Conservation (phyloP, 768 basidiomycete species). For the Coprinellus micaceus region DNA sequence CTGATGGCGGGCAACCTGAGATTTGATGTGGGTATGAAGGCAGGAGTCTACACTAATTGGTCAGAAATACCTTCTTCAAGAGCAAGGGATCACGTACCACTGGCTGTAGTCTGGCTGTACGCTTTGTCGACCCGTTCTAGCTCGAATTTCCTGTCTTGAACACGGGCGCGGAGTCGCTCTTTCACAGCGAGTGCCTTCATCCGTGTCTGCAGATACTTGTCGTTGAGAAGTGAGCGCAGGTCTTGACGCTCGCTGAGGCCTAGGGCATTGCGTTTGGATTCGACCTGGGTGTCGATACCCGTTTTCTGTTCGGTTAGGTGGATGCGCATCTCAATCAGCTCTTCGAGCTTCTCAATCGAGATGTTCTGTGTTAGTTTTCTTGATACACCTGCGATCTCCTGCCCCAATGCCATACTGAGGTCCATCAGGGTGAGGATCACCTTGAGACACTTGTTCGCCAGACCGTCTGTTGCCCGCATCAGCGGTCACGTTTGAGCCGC, state of each 20-base stretch:
- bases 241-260: background rate
- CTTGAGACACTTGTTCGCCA: background rate
- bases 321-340: background rate
- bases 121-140: background rate
- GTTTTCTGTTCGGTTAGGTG: background rate
- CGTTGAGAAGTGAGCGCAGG: background rate
- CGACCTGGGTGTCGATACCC: background rate
- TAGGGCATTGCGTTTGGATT: background rate
- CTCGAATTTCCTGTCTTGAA: background rate
- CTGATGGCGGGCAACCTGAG: background rate
- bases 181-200: background rate
- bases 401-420: background rate
- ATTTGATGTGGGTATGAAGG: background rate
- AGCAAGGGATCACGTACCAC: background rate
- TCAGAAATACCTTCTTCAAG: background rate
- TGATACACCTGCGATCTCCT: background rate
- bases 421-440: background rate
- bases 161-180: background rate
- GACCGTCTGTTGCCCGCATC: background rate
- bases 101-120: background rate
- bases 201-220: background rate
- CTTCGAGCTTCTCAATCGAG: background rate
- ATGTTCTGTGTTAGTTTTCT: background rate
- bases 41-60: background rate
- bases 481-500: slow-evolving; percentile 13